Evolutionary conservation across 208 protist species (phyloP), one percentile per base, ranked within the genome.

Genomic region (Jaenimonas drosophilae): DNA sequence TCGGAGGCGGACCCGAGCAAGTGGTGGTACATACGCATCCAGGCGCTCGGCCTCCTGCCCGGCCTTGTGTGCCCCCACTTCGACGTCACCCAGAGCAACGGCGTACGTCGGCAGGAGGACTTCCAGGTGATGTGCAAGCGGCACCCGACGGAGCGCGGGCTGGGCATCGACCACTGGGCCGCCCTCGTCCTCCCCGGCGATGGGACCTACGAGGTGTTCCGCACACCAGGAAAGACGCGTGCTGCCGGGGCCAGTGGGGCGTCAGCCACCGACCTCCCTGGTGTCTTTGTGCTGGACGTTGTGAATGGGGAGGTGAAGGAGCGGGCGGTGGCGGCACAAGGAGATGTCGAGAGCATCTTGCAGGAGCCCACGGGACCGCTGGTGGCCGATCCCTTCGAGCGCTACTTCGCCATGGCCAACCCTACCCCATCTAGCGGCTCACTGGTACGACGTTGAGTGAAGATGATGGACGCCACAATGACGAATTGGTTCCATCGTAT

Each of bases 1-100:
- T 33, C 28, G 36, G 34, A 14, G 46, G 25, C 19, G 20, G 37
- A 25, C 27, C 5, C 34, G 23, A 47, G 51, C 14, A 36, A 19
- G 27, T 96, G 85, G 83, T 70, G 45, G 12, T 94, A 91, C 59
- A 90, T 96, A 49, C 85, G 88, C 23, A 77, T 92, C 3, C 70
- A 76, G 42, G 81, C 76, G 17, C 54, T 96, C 31, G 53, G 62
- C 34, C 23, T 94, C 33, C 57, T 96, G 2, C 85, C 88, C 0
- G 85, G 85, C 0, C 40, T 96, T 16, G 27, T 94, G n/a, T 93
- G 88, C 55, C 85, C 88, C 3, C 82, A 94, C 51, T 71, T 88
- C 41, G 84, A 91, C 49, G 33, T 50, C 23, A 72, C 71, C 9
- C 71, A 86, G 52, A 63, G 49, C 36, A 88, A 92, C 44, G 76